These are phyloP conservation scores for Mytilinidion resinicola DNA, from an alignment of 495 filamentous ascomycete species.

Conservation along the genomic window DNA sequence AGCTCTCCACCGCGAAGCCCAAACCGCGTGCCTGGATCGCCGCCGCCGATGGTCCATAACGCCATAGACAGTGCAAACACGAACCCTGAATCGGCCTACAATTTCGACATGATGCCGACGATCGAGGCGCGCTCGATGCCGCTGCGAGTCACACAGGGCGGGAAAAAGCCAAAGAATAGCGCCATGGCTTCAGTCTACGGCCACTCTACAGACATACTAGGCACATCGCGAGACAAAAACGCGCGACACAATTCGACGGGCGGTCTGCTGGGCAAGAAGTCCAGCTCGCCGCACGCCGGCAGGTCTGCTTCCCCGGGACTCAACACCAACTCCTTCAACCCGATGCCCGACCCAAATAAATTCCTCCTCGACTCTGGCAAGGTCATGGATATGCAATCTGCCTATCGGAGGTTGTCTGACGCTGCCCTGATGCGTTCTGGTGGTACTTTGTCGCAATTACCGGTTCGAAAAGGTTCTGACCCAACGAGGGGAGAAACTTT, in stretches of 20 bases:
- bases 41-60: conserved; percentile 1
- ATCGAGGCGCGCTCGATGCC: conserved; percentile 31
- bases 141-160: conserved; percentile 33
- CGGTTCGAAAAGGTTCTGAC: conserved; percentile 36
- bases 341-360: conserved; percentile 37
- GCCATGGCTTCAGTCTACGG: conserved; percentile 40
- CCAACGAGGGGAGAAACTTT: conserved; percentile 31
- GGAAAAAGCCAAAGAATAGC: conserved; percentile 25
- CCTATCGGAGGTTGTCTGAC: conserved; percentile 60
- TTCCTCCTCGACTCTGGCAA: conserved; percentile 47
- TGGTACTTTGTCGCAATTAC: conserved; percentile 49
- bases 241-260: conserved; percentile 44
- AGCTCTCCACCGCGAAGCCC: conserved; percentile 17
- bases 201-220: conserved; percentile 38
- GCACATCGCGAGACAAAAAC: conserved; percentile 30
- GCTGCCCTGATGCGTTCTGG: conserved; percentile 51
- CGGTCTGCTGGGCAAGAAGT: conserved; percentile 48
- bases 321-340: conserved; percentile 36
- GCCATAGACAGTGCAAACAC: conserved; percentile 11
- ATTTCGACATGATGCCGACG: conserved; percentile 33
- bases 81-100: conserved; percentile 29
- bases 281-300: conserved; percentile 52
- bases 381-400: conserved; percentile 51
- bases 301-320: conserved; percentile 56
- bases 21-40: background rate